Conservation (phyloP, 1,139 yeast species). For the Casaregolazyma suthepensis region DNA sequence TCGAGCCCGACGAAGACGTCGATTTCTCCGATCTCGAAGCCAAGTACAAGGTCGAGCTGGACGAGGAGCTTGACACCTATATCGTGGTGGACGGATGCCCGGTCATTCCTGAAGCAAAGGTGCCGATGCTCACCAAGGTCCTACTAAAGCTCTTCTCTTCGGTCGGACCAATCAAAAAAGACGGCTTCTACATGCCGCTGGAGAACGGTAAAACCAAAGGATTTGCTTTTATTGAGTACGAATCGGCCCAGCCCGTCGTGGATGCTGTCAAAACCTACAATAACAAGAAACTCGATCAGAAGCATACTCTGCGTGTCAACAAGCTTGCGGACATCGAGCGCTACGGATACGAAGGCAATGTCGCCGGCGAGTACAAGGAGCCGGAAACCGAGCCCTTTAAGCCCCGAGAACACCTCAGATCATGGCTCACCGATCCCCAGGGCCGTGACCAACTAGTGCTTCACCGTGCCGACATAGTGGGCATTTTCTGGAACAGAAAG, state of each 20-base stretch:
- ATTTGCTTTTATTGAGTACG: constrained; percentile 79
- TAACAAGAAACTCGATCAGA: constrained; percentile 88
- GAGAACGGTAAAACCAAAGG: constrained; percentile 85
- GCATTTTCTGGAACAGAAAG: constrained; percentile 82
- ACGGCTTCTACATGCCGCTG: constrained; percentile 72
- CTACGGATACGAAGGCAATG: constrained; percentile 63
- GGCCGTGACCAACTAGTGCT: constrained; percentile 89
- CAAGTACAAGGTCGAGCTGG: constrained; percentile 57
- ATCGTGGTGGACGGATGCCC: constrained; percentile 96
- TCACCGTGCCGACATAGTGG: constrained; percentile 76
- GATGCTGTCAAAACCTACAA: constrained; percentile 76
- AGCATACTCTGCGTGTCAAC: constrained; percentile 84
- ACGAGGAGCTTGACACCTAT: constrained; percentile 65
- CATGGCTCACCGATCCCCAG: constrained; percentile 85
- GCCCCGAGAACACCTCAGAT: constrained; percentile 72
- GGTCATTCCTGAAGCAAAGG: constrained; percentile 84
- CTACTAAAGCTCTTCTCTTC: constrained; percentile 70
- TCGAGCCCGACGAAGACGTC: constrained; percentile 42
- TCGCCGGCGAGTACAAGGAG: constrained; percentile 57
- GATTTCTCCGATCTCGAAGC: constrained; percentile 87
- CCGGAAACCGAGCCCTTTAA: constrained; percentile 68
- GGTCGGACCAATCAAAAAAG: constrained; percentile 65
- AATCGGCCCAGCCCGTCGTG: constrained; percentile 59
- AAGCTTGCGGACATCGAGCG: constrained; percentile 79
- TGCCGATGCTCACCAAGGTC: constrained; percentile 77